Base-by-base conservation (phyloP, 2,329 filamentous ascomycete genomes). In the Arachnopeziza araneosa region DNA sequence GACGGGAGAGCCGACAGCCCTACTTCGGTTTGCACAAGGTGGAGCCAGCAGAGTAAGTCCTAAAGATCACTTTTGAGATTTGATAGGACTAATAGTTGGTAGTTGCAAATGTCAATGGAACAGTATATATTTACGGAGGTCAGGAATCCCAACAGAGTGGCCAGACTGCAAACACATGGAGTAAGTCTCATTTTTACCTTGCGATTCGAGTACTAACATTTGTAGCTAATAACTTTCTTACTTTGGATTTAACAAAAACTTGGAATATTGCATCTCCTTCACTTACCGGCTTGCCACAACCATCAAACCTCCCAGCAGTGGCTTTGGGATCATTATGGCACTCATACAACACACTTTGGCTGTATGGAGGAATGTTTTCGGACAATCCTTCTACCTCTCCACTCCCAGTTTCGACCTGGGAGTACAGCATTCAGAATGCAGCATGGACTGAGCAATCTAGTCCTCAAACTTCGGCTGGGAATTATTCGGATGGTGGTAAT, bases 271-370 rank as follows among this genome's bases (percentile, higher is more conserved):
- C 66, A 58, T 71, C 69, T 19, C 68, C 71, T 61, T 74, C 72
- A 52, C 69, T 71, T 49, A 74, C 72, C 30, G 72, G 71, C 52
- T 84, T 51, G 80, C 77, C 85, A 22, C 79, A 80, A 63, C 87
- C 88, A 0, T 83, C 82, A 10, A 89, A 88, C 0, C 88, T 88
- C 1, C 89, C 89, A 1, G 80, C 85, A 3, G 83, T 93, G 14
- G 83, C 88, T 0, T 81, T 89, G 52, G 89, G 89, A n/a, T 88
- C 87, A 64, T 79, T 93, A 1, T 93, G 89, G 89, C 84, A 87
- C 68, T 88, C 89, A 52, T 84, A 85, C 68, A 78, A 85, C 57
- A 84, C 83, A 14, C 76, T 93, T 0, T 92, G 82, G 69, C 79
- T 92, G 3, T 93, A 92, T 66, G 89, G 89, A 21, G 89, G 89